These are phyloP conservation scores for Penicillium daleae DNA, from an alignment of 495 filamentous ascomycete genomes.

Conservation along the genomic window DNA sequence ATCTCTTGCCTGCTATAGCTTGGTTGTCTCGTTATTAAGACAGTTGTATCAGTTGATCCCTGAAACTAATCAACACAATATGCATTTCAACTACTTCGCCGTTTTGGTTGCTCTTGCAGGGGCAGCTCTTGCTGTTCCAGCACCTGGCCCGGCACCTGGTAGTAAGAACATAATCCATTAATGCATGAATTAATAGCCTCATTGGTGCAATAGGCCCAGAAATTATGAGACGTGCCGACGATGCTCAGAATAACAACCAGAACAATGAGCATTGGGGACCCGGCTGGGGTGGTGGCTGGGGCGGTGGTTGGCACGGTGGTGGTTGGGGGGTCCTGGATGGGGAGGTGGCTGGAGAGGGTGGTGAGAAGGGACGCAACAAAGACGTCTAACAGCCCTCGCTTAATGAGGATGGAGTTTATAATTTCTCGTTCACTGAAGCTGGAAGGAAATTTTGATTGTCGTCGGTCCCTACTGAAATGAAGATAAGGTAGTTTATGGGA, in stretches of 20 bases:
- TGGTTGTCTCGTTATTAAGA: not conserved
- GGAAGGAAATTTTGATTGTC: not conserved
- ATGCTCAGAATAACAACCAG: slow-evolving; percentile 5
- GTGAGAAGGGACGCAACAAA: slow-evolving; percentile 1
- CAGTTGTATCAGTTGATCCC: not conserved
- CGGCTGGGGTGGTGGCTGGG: slow-evolving; percentile 3
- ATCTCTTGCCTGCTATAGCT: not conserved
- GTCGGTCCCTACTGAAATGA: not conserved
- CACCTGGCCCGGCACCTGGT: not conserved
- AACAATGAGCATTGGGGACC: slow-evolving; percentile 1
- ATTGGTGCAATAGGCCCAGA: too few relatives aligned
- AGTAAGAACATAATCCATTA: not conserved
- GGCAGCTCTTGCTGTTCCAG: not conserved
- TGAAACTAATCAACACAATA: not conserved
- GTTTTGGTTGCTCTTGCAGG: not conserved
- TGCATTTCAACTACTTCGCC: slow-evolving; percentile 2
- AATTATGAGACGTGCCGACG: slow-evolving; percentile 4
- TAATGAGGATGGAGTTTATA: not conserved
- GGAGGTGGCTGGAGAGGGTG: slow-evolving; percentile 4
- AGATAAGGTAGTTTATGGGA: not conserved
- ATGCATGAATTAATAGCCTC: too few relatives aligned
- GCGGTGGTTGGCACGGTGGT: not conserved
- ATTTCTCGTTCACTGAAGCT: not conserved
- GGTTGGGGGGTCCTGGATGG: slow-evolving; percentile 9
- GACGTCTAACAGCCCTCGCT: not conserved